Evolutionary conservation across 192 early-diverging fungal species (phyloP).

Genomic region (Entomortierella beljakovae): DNA sequence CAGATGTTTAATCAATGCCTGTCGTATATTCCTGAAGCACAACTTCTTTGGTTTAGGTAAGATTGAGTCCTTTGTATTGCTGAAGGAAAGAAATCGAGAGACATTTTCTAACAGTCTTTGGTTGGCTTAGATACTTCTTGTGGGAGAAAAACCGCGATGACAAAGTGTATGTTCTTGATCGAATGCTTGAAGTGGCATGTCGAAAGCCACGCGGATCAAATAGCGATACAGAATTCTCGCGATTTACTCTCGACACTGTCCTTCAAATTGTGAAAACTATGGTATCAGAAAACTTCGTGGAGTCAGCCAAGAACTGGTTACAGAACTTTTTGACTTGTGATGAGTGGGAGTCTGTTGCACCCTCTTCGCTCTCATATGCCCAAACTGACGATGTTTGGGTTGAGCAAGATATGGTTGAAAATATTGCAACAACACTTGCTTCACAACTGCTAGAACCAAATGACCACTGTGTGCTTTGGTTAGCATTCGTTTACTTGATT

Average conservation of each 20-base stretch:
- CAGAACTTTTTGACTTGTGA: constrained; percentile 42
- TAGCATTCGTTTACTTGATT: constrained; percentile 36
- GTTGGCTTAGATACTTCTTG: constrained; percentile 15
- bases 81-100: too few species aligned
- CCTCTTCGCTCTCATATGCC: constrained; percentile 21
- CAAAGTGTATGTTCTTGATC: constrained; percentile 29
- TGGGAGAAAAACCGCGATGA: constrained; percentile 25
- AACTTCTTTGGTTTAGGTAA: constrained; percentile 42
- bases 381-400: constrained; percentile 35
- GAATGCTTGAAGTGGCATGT: constrained; percentile 34
- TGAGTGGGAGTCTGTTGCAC: constrained; percentile 15
- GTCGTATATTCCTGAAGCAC: constrained; percentile 13
- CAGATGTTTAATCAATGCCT: constrained; percentile 28
- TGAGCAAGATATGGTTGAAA: constrained; percentile 38
- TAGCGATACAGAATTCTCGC: constrained; percentile 10
- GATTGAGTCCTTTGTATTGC: neutral
- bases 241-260: constrained; percentile 28
- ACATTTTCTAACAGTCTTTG: too few species aligned
- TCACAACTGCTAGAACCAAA: constrained; percentile 17
- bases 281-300: constrained; percentile 19
- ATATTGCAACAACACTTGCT: constrained; percentile 29
- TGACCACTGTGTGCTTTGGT: constrained; percentile 43
- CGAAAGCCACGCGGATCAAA: constrained; percentile 2
- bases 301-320: constrained; percentile 42
- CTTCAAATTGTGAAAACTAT: constrained; percentile 28